Evolutionary conservation across 2,329 filamentous ascomycete genomes (phyloP), one percentile per base, ranked within the genome.

Genomic region (Fusarium dimerum): DNA sequence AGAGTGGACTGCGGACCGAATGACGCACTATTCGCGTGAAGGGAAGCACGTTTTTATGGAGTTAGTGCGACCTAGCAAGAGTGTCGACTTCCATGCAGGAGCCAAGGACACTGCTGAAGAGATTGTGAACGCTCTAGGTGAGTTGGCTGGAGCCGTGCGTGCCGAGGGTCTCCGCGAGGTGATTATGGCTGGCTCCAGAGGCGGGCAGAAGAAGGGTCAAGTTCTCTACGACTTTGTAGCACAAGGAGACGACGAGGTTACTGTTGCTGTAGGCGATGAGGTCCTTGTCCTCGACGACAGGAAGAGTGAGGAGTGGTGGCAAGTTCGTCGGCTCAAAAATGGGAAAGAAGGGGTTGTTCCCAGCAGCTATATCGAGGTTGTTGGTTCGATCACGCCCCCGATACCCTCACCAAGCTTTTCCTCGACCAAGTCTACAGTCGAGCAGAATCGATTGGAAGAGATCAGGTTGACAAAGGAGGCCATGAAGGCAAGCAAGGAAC

Each of bases 291-390:
- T 97, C 50, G 93, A 99, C 68, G 92, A 97, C 66, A 84, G 80
- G 34, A 94, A 92, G 73, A 97, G 92, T 57, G 92, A 97, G 53
- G 94, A 99, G 69, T 99, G 94, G 94, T 97, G 94, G 93, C 92
- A 94, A 78, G 91, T 99, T 36, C 85, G 89, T 54, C 85, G 92
- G 36, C 68, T 97, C 57, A 95, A 92, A 76, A 97, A 92, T 68
- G 91, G 91, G 62, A 94, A 92, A 68, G 91, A 97, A 74, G 94
- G 94, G 39, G 94, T 99, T 26, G 92, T 99, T 9, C 94, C 94
- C 13, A 94, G 92, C 77, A 96, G 91, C 73, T 99, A 97, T 67
- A 87, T 99, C 63, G 93, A 99, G 71, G 78, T 96, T 47, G 92
- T 85, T 18, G 91, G 90, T 50, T 82, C 82, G 12, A 71, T 87